Evolutionary conservation across 1,284 basidiomycete species (phyloP), one percentile per base, ranked within the genome.

Genomic region (Austroboletus niveus): DNA sequence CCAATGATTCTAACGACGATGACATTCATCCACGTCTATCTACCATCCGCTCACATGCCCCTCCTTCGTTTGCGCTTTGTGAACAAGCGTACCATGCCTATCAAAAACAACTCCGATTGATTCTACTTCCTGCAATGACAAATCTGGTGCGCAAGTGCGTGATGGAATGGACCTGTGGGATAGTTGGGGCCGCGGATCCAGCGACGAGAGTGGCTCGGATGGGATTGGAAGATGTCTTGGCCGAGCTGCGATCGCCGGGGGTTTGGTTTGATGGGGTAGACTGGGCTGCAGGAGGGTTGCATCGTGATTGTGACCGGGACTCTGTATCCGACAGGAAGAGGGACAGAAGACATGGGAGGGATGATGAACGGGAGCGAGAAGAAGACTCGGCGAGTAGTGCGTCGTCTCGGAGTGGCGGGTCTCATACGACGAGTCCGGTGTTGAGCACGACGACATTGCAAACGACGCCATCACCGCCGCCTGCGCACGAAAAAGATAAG

Each of bases 381-480:
- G 71, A 59, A 47, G 72, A 70, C 48, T 71, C 69, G 27, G 80
- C 77, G 52, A 76, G 76, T 54, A 74, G 72, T 36, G 73, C 75
- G 4, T 78, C 78, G 4, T 78, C 75, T 38, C 75, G 71, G 43
- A 74, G 69, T 44, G 73, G 69, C 31, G 72, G 74, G 9, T 82
- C 81, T 0, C 79, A 78, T 52, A 75, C 76, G 31, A 87, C 85
- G n/a, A 87, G 85, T 58, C 86, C 86, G 0, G 85, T 87, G 1
- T 64, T 88, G n/a, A 87, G 85, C 8, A 85, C 85, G 0, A 80
- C 83, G 6, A 89, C 86, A 4, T 61, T 89, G 15, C 82, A 84
- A 54, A 89, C 86, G 15, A 88, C 87, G 4, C 86, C 86, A 0
- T 87, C 84, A 0, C 86, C 86, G 0, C 83, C 85, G 0, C 85